Evolutionary conservation across 1,139 yeast species (phyloP).

Genomic region (Hansenula sp.): DNA sequence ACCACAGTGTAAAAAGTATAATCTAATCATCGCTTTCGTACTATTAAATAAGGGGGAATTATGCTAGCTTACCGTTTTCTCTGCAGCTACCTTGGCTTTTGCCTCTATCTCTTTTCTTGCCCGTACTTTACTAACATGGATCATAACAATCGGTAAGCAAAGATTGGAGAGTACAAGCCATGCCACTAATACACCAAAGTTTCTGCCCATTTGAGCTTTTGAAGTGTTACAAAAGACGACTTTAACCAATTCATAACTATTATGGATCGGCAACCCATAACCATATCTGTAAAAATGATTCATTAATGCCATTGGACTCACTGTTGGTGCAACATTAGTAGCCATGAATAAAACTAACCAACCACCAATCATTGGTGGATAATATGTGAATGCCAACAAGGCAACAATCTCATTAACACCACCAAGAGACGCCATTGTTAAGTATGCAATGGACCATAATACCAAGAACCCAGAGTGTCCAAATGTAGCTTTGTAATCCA

Average conservation of each 20-base stretch:
- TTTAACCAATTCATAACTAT: constrained; percentile 48
- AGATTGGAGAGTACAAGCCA: constrained; percentile 52
- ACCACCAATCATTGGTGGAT: constrained; percentile 50
- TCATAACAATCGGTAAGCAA: constrained; percentile 41
- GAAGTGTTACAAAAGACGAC: constrained; percentile 55
- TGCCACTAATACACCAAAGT: constrained; percentile 51
- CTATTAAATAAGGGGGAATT: too few species aligned
- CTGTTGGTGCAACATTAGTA: constrained; percentile 53
- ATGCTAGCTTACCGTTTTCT: neutral
- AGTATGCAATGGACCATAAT: constrained; percentile 55
- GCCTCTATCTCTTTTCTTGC: constrained; percentile 10
- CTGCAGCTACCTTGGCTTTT: neutral
- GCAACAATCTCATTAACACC: constrained; percentile 57
- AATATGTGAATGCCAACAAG: constrained; percentile 37
- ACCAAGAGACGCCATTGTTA: constrained; percentile 57
- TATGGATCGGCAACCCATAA: constrained; percentile 61
- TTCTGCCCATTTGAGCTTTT: constrained; percentile 52
- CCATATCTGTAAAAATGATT: constrained; percentile 59
- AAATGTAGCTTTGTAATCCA: constrained; percentile 46
- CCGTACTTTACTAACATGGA: constrained; percentile 20
- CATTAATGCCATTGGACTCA: constrained; percentile 50
- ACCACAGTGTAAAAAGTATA: too few species aligned
- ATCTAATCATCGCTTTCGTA: neutral
- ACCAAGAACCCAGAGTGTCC: constrained; percentile 62
- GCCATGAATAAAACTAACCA: constrained; percentile 64